Percentiles rank a stretch among this genome's conserved stretches.
phyloP scores from a whole-genome alignment of 352 stramenopile genomes.

The Phytopythium delawarense region DNA sequence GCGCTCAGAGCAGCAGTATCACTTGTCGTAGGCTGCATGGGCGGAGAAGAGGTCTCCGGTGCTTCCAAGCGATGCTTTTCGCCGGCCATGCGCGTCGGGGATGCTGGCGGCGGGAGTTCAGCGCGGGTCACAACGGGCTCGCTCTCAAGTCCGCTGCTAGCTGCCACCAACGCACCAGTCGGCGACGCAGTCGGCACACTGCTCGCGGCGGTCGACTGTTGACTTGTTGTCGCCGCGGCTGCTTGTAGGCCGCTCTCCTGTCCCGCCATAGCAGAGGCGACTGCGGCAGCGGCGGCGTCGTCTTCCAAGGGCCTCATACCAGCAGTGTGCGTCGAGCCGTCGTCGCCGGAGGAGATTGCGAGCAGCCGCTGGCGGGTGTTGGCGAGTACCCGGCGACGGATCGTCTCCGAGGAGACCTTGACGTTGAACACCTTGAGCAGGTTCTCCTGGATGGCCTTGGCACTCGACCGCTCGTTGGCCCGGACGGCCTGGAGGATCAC shows the following conservation, averaged over 20 bases:
- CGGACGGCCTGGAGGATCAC: slow-evolving; percentile 64
- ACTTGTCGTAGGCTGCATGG: background rate
- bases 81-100: background rate
- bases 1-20: too few relatives aligned
- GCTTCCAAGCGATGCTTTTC: background rate
- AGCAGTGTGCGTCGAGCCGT: background rate
- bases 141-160: background rate
- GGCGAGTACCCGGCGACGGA: slow-evolving; percentile 49
- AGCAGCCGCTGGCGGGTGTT: slow-evolving; percentile 38
- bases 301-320: background rate
- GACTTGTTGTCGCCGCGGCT: background rate
- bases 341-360: slow-evolving; percentile 1
- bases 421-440: slow-evolving; percentile 48
- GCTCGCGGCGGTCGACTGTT: background rate
- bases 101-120: background rate
- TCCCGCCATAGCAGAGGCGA: background rate
- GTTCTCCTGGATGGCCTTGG: slow-evolving; percentile 62
- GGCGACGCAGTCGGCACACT: background rate
- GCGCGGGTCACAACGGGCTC: background rate
- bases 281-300: background rate
- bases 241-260: background rate
- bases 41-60: background rate
- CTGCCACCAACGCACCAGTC: background rate
- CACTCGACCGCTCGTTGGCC: slow-evolving; percentile 44
- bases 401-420: slow-evolving; percentile 56